Evolutionary conservation across 441 rosid genomes (phyloP), one percentile per base, ranked within the genome.

Genomic region (Melianthus villosus): DNA sequence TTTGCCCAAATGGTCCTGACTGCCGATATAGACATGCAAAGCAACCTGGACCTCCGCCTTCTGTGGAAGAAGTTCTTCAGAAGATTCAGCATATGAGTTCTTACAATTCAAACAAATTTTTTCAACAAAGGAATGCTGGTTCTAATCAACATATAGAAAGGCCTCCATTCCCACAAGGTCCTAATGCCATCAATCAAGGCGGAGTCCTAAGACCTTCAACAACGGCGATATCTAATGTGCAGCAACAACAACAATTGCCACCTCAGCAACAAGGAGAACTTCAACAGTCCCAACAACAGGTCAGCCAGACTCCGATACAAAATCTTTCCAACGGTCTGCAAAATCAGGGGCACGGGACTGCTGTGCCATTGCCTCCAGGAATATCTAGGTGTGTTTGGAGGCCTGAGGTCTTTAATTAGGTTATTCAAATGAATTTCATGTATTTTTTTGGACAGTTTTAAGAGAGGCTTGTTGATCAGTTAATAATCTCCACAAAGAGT

Each of bases 351-450:
- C 79, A 67, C 82, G 76, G 67, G 72, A 54, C 59, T 35, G 61
- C 82, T 29, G 57, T 69, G 43, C 75, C 82, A 54, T 78, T 91
- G 81, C 94, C 99, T 61, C 99, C 57, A 62, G 96, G 99, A 70
- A 68, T 75, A 59, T 73, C 91, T 82, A 91, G 99, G 99, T 91
- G 72, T 73, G 94, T 85, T 76, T 78, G 68, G 93, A 80, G 82
- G 60, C 57, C 89, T 67, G 66, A 55, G 71, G 73, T 75, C 69
- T 76, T 72, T 73, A 65, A 70, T 62, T 64, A 68, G 62, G 73
- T 65, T 68, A 28, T 68, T 75, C 79, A 76, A 72, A 62, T 43
- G 55, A 55, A 25, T 56, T 50, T 15, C 41, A 62, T 67, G 68
- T 70, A 48, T 46, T 50, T 40, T 40, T 59, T 60, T 63, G 63